Percentiles rank a stretch among this genome's conserved stretches.
phyloP scores from a whole-genome alignment of 345 rosid species.

The Salix suchowensis region DNA sequence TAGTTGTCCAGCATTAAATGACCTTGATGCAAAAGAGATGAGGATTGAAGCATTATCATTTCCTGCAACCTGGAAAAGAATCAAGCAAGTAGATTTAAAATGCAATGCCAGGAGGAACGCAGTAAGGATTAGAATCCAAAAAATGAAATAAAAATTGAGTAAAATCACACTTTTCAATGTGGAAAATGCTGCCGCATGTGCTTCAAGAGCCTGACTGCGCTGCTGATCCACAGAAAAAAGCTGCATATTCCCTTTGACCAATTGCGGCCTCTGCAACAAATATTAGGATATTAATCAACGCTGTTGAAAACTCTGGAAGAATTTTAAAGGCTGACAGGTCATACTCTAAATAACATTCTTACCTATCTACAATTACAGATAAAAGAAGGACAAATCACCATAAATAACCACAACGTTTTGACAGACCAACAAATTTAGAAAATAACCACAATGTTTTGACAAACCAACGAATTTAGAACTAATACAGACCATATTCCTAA shows the following conservation, averaged over 20 bases:
- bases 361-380: background rate
- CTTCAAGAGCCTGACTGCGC: constrained; percentile 96
- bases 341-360: background rate
- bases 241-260: constrained; percentile 97
- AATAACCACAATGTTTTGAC: too few relatives aligned
- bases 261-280: constrained; percentile 58
- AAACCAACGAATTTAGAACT: too few relatives aligned
- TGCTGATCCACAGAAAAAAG: constrained; percentile 96
- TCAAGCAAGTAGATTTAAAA: background rate
- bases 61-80: constrained; percentile 54
- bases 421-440: background rate
- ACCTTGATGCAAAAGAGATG: constrained; percentile 83
- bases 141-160: background rate
- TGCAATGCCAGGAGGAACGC: background rate
- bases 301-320: background rate
- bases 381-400: background rate
- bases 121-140: background rate
- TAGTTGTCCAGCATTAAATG: constrained; percentile 81
- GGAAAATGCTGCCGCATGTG: constrained; percentile 96
- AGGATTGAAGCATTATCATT: constrained; percentile 83
- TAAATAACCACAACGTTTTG: background rate
- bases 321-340: background rate
- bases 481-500: too few relatives aligned
- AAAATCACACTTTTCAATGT: constrained; percentile 55
- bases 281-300: background rate